A percentile compares a stretch with the other conserved stretches of the same genome.
Evolutionary conservation across 768 basidiomycete species (phyloP).

Genomic region (Pholiota molesta): DNA sequence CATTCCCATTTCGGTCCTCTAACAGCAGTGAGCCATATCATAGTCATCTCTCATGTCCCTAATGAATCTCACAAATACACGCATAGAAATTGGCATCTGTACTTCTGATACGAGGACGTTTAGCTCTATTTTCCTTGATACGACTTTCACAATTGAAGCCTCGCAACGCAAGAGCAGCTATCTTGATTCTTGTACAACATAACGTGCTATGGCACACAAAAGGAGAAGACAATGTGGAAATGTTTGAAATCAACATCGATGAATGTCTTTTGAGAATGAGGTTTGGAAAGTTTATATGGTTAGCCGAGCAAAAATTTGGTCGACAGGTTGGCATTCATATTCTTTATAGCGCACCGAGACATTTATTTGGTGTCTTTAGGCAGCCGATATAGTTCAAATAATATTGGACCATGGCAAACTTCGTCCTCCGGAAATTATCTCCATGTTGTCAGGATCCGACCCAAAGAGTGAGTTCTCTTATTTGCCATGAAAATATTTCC

Average conservation of each 20-base stretch:
- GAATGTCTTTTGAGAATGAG: constrained; percentile 83
- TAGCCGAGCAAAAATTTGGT: constrained; percentile 74
- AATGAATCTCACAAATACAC: constrained; percentile 2
- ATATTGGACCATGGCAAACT: constrained; percentile 89
- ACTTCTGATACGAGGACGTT: constrained; percentile 80
- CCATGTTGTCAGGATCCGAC: constrained; percentile 52
- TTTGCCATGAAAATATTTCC: background rate
- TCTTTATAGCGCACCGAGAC: background rate
- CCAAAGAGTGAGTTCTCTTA: constrained; percentile 52
- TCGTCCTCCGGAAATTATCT: constrained; percentile 70
- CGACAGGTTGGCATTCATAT: constrained; percentile 52
- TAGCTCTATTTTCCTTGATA: constrained; percentile 69
- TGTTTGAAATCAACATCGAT: constrained; percentile 80
- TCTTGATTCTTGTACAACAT: constrained; percentile 87
- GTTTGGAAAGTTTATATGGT: constrained; percentile 81
- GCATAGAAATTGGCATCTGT: constrained; percentile 70
- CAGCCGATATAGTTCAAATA: constrained; percentile 71
- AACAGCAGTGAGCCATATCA: constrained; percentile 53
- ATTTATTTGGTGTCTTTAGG: constrained; percentile 44
- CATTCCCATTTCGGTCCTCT: constrained; percentile 67
- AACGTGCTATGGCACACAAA: constrained; percentile 88
- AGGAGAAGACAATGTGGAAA: constrained; percentile 70
- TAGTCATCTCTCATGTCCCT: background rate
- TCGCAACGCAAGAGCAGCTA: constrained; percentile 65
- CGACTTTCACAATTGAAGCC: constrained; percentile 71